Base-by-base conservation (phyloP, 805 yeast species). In the Starmerella stellata region DNA sequence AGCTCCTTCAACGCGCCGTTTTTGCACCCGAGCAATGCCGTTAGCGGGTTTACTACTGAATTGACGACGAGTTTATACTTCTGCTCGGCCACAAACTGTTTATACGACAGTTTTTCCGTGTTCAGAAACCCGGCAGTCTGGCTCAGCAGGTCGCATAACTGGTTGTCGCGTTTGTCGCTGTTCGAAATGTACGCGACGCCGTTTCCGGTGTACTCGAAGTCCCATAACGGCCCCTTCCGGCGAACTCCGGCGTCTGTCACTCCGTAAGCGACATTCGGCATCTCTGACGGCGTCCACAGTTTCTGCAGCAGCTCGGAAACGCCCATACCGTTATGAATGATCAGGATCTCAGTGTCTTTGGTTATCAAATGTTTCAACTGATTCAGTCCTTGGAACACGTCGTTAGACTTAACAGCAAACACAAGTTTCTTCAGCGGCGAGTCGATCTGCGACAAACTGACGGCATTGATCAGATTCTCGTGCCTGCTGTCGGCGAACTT, bases 291-390 rank as follows among this genome's bases (percentile, higher is more conserved):
- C 2, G 57, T 50, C 83, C 87, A 79, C 5, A 72, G 56, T 18
- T 58, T 52, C 2, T 57, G 53, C 9, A 81, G 48, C 40, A 65
- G 63, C 11, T 68, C 78, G 5, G 67, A 53, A 31, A 71, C 64
- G 8, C 96, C 96, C 64, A 83, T 65, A 1, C 83, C 98, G 55
- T 90, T 81, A 40, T 81, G 96, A n/a, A 85, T 49, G 18, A 85
- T 55, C 34, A 85, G 46, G 2, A 83, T 55, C 40, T 72, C 73
- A 1, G 85, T 67, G 2, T 60, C 52, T 2, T 60, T 52, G 21
- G 59, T 55, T 21, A 87, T 64, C 39, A 59, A 59, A 1, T 66
- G 63, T 17, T 71, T 44, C 38, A 73, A 62, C 3, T 77, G 76
- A 25, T 50, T 52, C 15, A 85, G 43, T 0, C 95, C 92, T 3